These are phyloP conservation scores for Ulmus americana DNA, from an alignment of 331 rosid genomes.

Conservation along the genomic window DNA sequence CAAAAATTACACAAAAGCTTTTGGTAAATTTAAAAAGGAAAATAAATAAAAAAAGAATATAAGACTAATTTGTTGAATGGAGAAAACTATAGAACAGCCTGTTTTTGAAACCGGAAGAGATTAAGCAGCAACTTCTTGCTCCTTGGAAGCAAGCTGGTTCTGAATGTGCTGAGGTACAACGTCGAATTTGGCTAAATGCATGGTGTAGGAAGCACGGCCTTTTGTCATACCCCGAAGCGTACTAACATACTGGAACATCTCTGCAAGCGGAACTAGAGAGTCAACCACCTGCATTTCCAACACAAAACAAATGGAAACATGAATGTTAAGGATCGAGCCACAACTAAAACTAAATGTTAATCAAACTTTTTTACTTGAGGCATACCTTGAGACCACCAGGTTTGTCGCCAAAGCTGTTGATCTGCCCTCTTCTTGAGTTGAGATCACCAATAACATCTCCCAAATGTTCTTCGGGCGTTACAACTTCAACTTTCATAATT, in stretches of 20 bases:
- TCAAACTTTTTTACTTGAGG: background rate
- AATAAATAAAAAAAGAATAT: slow-evolving; percentile 1
- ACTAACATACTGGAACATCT: slow-evolving; percentile 95
- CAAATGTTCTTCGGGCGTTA: slow-evolving; percentile 90
- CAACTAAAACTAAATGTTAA: too few species aligned
- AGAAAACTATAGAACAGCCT: slow-evolving; percentile 3
- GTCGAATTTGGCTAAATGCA: slow-evolving; percentile 87
- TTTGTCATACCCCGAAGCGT: slow-evolving; percentile 93
- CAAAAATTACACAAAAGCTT: background rate
- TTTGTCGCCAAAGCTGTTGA: slow-evolving; percentile 86
- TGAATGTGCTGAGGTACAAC: slow-evolving; percentile 95
- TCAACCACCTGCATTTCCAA: slow-evolving; percentile 70
- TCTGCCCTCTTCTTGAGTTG: slow-evolving; percentile 96
- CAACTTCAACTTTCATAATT: slow-evolving; percentile 87
- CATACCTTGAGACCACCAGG: slow-evolving; percentile 96
- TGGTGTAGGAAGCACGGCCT: slow-evolving; percentile 91
- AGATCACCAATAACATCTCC: slow-evolving; percentile 98
- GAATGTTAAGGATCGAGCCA: too few species aligned
- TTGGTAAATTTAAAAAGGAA: background rate
- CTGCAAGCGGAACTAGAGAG: slow-evolving; percentile 80
- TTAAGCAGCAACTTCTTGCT: slow-evolving; percentile 82
- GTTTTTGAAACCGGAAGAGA: slow-evolving; percentile 16
- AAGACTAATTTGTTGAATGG: background rate
- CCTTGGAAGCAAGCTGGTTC: slow-evolving; percentile 77
- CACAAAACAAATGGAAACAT: background rate